Evolutionary conservation across 495 filamentous ascomycete genomes (phyloP), one percentile per base, ranked within the genome.

Genomic region (Podospora didyma): DNA sequence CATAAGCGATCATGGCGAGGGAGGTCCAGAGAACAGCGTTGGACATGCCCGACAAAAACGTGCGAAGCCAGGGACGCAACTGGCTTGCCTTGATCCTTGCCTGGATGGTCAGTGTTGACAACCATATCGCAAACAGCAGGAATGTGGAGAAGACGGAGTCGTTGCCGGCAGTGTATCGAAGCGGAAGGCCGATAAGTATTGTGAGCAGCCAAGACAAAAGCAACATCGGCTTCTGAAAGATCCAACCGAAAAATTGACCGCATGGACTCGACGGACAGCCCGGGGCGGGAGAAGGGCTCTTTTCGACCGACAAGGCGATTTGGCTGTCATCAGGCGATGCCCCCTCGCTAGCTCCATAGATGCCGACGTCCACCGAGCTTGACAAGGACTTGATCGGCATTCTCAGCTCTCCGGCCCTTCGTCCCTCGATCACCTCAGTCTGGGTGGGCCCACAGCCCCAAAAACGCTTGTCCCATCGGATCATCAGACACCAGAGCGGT

Each of bases 1-100:
- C 54, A 61, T 77, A 79, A 14, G 63, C 66, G 17, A 70, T 73
- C 48, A 73, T 72, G 11, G 63, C 52, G 17, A 70, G 72, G 41
- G 74, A 74, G 5, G 73, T 79, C 49, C 72, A 61, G 2, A 79
- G 49, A 1, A 79, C 71, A 0, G 77, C 62, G 42, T 79, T 79
- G 26, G 66, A 53, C 21, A 74, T 49, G 24, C 73, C 71, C 5
- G 69, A 62, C 4, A 76, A 44, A 2, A 61, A 34, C 5, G 68
- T 69, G 26, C 67, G 62, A 1, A 65, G 19, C 35, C 62, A 66
- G 0, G 60, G 58, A 5, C 50, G 44, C 1, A 58, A 23, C 4
- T 67, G 61, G n/a, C 49, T 12, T 1, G 51, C 20, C 46, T 72
- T 76, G 55, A 75, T 53, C 2, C 53, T 50, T 12, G 61, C 52